A percentile compares a stretch with the other conserved stretches of the same genome.
Conservation (phyloP, 371 early-diverging fungal species). For the Apophysomyces ossiformis region DNA sequence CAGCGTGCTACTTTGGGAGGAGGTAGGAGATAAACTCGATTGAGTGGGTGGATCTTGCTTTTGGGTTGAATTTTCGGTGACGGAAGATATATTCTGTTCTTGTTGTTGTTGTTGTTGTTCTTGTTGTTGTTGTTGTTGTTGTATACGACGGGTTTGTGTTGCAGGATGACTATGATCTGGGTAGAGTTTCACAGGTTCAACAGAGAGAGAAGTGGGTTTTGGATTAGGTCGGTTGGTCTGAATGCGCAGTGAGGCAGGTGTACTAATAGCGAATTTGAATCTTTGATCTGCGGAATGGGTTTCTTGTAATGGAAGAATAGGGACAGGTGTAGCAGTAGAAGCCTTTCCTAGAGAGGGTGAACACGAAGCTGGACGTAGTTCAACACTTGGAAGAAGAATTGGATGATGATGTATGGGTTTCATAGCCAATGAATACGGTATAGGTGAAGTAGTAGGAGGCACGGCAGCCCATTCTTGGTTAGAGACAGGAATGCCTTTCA, state of each 20-base stretch:
- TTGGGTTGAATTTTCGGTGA: not conserved
- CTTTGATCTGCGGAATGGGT: slow-evolving; percentile 8
- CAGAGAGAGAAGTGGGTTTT: slow-evolving; percentile 8
- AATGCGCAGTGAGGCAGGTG: slow-evolving; percentile 36
- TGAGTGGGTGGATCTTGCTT: not conserved
- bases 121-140: not conserved
- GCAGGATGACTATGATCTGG: slow-evolving; percentile 14
- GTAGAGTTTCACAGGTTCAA: slow-evolving; percentile 10
- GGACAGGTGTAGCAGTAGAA: not conserved
- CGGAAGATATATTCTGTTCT: not conserved
- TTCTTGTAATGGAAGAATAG: slow-evolving; percentile 15
- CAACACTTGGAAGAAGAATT: slow-evolving; percentile 6
- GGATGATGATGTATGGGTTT: slow-evolving; percentile 22
- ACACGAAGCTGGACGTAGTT: not conserved
- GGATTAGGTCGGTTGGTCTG: not conserved
- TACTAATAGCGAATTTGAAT: slow-evolving; percentile 47
- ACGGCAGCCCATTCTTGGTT: slow-evolving; percentile 13
- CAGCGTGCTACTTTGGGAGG: not conserved
- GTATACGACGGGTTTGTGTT: not conserved
- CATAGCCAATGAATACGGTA: slow-evolving; percentile 9
- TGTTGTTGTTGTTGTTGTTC: no score
- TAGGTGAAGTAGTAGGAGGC: slow-evolving; percentile 13
- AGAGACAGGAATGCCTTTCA: slow-evolving; percentile 37
- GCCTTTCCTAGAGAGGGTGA: not conserved
- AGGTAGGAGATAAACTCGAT: not conserved